Conservation (phyloP, 228 moss, liverwort and hornwort genomes). For the Sphagnum fallax region DNA sequence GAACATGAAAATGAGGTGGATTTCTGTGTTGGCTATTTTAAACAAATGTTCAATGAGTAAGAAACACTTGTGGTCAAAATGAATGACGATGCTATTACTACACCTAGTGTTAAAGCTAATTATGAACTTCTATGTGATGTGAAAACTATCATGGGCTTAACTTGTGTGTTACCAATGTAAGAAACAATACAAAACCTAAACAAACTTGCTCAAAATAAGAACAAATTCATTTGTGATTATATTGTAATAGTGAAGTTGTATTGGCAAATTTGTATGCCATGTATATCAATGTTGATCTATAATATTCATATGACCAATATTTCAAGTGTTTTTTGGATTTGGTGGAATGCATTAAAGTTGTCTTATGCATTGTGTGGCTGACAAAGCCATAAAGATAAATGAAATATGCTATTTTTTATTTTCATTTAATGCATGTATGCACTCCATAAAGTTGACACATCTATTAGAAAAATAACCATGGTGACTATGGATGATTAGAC, state of each 20-base stretch:
- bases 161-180: background rate
- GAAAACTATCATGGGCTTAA: background rate
- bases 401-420: background rate
- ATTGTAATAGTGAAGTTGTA: background rate
- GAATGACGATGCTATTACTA: background rate
- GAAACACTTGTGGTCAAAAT: background rate
- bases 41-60: background rate
- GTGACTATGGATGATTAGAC: background rate
- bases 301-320: no score
- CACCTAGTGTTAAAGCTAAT: background rate
- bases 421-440: background rate
- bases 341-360: no score
- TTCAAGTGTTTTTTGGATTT: no score
- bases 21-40: background rate
- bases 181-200: background rate
- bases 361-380: background rate
- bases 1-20: background rate
- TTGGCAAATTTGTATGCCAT: no score
- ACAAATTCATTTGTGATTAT: background rate
- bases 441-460: background rate
- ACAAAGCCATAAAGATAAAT: background rate
- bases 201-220: background rate
- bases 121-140: background rate
- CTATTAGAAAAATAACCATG: background rate
- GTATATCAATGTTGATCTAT: no score